Evolutionary conservation across 768 basidiomycete species (phyloP), one percentile per base, ranked within the genome.

Genomic region (Tricholoma hemisulphureum): DNA sequence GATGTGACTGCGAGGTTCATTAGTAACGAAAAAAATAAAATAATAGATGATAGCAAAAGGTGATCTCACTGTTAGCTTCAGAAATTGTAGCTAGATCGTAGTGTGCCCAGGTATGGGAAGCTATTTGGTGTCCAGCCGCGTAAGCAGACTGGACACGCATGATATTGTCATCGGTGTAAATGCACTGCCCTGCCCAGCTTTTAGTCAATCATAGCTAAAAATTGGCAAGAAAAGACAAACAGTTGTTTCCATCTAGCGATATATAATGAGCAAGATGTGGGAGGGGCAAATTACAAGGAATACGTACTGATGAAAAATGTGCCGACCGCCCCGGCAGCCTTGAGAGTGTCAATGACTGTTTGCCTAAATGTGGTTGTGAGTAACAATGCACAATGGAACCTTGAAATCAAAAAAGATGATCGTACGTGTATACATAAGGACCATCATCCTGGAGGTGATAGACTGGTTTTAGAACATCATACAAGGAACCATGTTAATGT

Each of bases 251-350:
- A 48, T 76, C 76, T 76, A 28, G 13, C 16, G 9, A 18, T 21
- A 34, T 28, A 7, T 16, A 54, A 7, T 23, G 34, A 56, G 51
- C 21, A n/a, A n/a, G 24, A 28, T 29, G n/a, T 32, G 39, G 23
- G 6, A 45, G 16, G 18, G 34, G 14, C 18, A 18, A 34, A 14
- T 6, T 16, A 18, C 46, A 23, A 24, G 21, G 32, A 21, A 41
- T 14, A 32, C 53, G 20, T 31, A 54, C 53, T 54, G 16, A 54
- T 43, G 70, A 80, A 78, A 59, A 80, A 81, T 1, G 80, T 80
- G 0, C 73, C 79, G 34, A 67, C 73, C 5, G 70, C 77, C 20
- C 68, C 69, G 24, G 71, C 70, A 28, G 68, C 71, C 5, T 58
- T 31, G 46, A 34, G 56, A 23, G 23, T 53, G 14, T 62, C 58